Evolutionary conservation across 139 green algal genomes (phyloP).

Genomic region (Gonium pectorale): DNA sequence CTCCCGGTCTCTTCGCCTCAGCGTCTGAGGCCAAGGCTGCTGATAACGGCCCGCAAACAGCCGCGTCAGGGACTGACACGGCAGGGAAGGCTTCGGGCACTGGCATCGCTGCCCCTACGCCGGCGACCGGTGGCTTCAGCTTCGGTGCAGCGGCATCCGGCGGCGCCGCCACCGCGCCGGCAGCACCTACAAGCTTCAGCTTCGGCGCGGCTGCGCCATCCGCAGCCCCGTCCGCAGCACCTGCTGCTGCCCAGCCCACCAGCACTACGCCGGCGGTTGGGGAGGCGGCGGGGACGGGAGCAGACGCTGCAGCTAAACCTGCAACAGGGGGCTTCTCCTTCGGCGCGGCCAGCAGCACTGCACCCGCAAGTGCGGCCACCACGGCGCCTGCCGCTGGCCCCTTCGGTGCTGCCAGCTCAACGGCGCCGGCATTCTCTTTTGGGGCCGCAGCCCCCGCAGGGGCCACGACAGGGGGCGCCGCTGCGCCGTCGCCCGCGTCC

Average conservation of each 20-base stretch:
- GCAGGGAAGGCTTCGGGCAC: not conserved
- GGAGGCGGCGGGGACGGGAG: not conserved
- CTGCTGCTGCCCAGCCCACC: not conserved
- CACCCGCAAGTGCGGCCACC: not conserved
- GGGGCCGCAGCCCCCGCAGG: not conserved
- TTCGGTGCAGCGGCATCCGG: slow-evolving; percentile 8
- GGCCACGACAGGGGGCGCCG: not conserved
- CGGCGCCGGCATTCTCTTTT: slow-evolving; percentile 7
- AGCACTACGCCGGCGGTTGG: not conserved
- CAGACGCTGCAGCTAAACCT: not conserved
- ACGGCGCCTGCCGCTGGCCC: not conserved
- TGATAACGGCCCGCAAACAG: no score
- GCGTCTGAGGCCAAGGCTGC: not conserved
- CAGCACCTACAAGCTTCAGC: no score
- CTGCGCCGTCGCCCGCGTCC: not conserved
- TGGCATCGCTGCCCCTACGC: not conserved
- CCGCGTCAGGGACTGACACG: not conserved
- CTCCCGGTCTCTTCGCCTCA: not conserved
- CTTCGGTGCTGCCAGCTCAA: not conserved
- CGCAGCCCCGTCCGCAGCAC: not conserved
- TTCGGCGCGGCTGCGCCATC: not conserved
- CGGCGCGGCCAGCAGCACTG: not conserved
- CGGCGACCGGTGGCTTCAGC: not conserved
- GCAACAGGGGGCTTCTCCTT: slow-evolving; percentile 11
- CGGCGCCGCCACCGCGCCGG: not conserved